Percentiles rank a stretch among this genome's conserved stretches.
Conservation (phyloP, 2,329 filamentous ascomycete genomes). For the Tolypocladium pustulatum region DNA sequence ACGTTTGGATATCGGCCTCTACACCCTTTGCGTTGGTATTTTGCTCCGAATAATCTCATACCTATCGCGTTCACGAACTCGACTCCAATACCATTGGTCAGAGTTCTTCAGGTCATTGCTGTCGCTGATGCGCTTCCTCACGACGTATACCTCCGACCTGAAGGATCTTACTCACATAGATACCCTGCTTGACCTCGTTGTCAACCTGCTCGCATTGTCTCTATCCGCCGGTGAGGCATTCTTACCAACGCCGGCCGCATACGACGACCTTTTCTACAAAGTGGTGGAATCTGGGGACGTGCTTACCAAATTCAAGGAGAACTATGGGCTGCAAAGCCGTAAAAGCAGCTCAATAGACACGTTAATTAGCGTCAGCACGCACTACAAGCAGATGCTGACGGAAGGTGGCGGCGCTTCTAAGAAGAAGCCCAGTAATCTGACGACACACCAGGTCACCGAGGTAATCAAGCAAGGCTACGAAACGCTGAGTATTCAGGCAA, state of each 20-base stretch:
- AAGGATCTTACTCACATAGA: slow-evolving; percentile 58
- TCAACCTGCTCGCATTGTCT: slow-evolving; percentile 74
- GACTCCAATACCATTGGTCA: slow-evolving; percentile 85
- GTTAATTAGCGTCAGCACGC: slow-evolving; percentile 68
- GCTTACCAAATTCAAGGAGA: slow-evolving; percentile 70
- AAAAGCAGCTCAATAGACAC: slow-evolving; percentile 69
- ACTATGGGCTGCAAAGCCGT: slow-evolving; percentile 51
- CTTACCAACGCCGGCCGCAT: slow-evolving; percentile 73
- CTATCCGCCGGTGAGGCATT: slow-evolving; percentile 84
- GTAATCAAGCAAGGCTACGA: slow-evolving; percentile 97
- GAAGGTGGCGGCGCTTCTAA: slow-evolving; percentile 31
- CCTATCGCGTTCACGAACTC: slow-evolving; percentile 70
- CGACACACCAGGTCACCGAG: slow-evolving; percentile 72
- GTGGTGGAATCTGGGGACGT: slow-evolving; percentile 84
- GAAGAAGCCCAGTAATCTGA: slow-evolving; percentile 56
- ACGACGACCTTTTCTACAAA: slow-evolving; percentile 98
- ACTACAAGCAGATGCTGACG: slow-evolving; percentile 77
- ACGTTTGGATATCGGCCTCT: slow-evolving; percentile 74
- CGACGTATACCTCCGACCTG: slow-evolving; percentile 73
- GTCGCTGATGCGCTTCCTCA: slow-evolving; percentile 80
- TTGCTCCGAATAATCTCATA: slow-evolving; percentile 75
- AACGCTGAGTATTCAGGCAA: slow-evolving; percentile 81
- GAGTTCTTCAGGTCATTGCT: slow-evolving; percentile 87
- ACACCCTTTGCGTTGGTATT: slow-evolving; percentile 71
- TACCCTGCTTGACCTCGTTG: slow-evolving; percentile 63